Percentiles rank a stretch among this genome's conserved stretches.
phyloP scores from a whole-genome alignment of 176 grass and related monocot species.

The Zea luxurians region DNA sequence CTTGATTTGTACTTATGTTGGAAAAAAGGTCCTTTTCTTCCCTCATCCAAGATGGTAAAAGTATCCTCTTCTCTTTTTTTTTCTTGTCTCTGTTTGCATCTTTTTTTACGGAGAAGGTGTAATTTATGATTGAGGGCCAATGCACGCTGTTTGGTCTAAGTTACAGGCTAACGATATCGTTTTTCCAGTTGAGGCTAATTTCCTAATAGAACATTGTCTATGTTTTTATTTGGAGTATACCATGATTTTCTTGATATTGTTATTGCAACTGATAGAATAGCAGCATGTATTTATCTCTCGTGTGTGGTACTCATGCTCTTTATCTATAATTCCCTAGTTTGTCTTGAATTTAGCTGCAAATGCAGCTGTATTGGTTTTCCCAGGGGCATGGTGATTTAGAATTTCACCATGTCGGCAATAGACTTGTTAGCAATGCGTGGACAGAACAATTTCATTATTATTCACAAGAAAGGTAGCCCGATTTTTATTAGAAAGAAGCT shows the following conservation, averaged over 20 bases:
- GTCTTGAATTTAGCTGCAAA: constrained; percentile 20
- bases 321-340: neutral
- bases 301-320: neutral
- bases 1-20: constrained; percentile 17
- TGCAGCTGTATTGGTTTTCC: neutral
- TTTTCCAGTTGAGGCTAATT: neutral
- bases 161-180: neutral
- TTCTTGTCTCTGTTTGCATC: neutral
- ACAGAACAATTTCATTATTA: neutral
- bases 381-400: neutral
- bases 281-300: neutral
- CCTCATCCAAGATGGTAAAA: neutral
- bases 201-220: neutral
- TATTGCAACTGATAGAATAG: neutral
- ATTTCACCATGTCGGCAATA: neutral
- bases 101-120: neutral
- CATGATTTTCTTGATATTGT: neutral
- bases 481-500: neutral
- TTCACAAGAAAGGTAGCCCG: neutral
- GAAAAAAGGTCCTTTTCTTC: constrained; percentile 7
- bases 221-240: neutral
- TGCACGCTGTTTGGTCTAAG: constrained; percentile 6
- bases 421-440: neutral
- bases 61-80: neutral
- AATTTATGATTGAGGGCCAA: constrained; percentile 10